Evolutionary conservation across 176 grass and related monocot species (phyloP), one percentile per base, ranked within the genome.

Genomic region (Juncus effusus): DNA sequence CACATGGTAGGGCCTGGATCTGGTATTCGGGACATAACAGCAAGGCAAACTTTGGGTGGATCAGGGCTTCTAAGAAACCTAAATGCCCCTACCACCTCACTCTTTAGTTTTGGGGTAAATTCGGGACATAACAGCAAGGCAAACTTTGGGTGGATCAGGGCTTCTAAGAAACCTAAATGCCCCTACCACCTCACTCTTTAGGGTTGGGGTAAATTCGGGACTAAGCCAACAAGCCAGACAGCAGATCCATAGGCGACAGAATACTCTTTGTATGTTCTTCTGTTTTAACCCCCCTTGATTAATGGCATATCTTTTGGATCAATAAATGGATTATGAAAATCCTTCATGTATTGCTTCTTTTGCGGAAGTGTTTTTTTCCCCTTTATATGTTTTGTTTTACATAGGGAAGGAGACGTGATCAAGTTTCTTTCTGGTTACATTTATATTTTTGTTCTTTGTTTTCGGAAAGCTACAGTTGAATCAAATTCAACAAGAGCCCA

Each of bases 1-100:
- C 67, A 71, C 67, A 71, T 71, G 67, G 67, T 71, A 58, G 67
- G 67, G 41, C 51, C 67, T 16, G 41, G 51, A 71, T 58, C 67
- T 16, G 67, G 53, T 71, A 54, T 71, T 59, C 56, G 6, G 37
- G n/a, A 10, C 52, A 57, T 3, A 71, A 58, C 8, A 71, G 13
- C 36, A 38, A 42, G 56, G 6, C 28, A 15, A 4, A 58, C 13
- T 71, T 71, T 71, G 67, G 67, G 54, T 71, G 67, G 67, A 71
- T 71, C 39, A 59, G 53, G 56, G 67, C 67, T 6, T 40, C 13
- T 5, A 38, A 69, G 11, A 47, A 13, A 58, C 67, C 41, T 14
- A 58, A 67, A 71, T 69, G 38, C 36, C 65, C 44, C 65, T 4
- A 42, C 37, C 67, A 10, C 67, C 54, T 58, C 9, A n/a, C n/a